Percentiles rank a stretch among this genome's conserved stretches.
phyloP scores from a whole-genome alignment of 2,329 filamentous ascomycete genomes.

The Fusarium pseudoanthophilum region DNA sequence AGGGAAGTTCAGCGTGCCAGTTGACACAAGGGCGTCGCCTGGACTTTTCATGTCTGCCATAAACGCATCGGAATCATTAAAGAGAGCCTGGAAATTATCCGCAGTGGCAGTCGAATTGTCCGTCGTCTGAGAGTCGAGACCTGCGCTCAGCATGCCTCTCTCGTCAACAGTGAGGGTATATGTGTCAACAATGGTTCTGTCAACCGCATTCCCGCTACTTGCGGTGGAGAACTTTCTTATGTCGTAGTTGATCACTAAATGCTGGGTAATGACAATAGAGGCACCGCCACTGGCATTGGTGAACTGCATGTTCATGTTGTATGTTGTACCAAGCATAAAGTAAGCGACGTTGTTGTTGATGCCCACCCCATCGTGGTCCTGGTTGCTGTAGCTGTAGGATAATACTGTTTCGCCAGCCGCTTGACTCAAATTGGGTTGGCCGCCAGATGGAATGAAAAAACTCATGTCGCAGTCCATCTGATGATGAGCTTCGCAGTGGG shows the following conservation, averaged over 20 bases:
- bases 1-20: accelerated
- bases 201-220: background rate
- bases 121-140: accelerated
- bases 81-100: accelerated
- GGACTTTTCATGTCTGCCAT: accelerated
- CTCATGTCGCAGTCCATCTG: background rate
- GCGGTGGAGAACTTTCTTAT: accelerated
- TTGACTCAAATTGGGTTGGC: background rate
- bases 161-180: background rate
- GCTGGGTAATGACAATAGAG: background rate
- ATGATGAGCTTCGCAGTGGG: background rate
- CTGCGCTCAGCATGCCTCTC: background rate
- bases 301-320: background rate
- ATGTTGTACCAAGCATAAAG: background rate
- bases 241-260: background rate
- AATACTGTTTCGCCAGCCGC: background rate
- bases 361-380: background rate
- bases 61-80: background rate
- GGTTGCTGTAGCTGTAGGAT: background rate
- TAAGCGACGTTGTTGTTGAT: background rate
- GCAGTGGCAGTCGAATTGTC: background rate
- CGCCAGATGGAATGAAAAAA: background rate
- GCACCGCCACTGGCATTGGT: accelerated
- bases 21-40: background rate
- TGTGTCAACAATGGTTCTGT: background rate